Evolutionary conservation across 108 stramenopile genomes (phyloP).

Genomic region (Conticribra guillardii): DNA sequence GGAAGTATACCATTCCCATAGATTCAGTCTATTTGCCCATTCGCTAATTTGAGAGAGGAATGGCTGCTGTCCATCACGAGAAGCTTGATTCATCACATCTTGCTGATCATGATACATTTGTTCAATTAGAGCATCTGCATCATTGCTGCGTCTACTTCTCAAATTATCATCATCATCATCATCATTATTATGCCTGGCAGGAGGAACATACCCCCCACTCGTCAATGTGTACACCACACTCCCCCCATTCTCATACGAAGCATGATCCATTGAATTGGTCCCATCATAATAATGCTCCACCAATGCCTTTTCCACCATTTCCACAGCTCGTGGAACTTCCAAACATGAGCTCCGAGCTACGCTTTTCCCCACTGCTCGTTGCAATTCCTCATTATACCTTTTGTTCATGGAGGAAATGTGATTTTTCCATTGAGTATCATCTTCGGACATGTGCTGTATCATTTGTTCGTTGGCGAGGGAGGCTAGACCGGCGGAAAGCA

Average conservation of each 20-base stretch:
- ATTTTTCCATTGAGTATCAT: neutral
- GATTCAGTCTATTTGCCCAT: conserved; percentile 4
- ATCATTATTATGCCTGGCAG: conserved; percentile 10
- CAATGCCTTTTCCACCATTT: conserved; percentile 21
- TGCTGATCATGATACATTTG: conserved; percentile 25
- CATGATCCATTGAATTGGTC: conserved; percentile 11
- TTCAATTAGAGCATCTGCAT: conserved; percentile 7
- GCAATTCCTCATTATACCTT: neutral
- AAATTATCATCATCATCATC: neutral
- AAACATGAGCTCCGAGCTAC: conserved; percentile 1
- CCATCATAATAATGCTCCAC: conserved; percentile 2
- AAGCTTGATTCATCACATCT: neutral
- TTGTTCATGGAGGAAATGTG: neutral
- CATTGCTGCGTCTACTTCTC: no score
- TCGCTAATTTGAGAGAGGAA: neutral
- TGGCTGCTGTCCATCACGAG: neutral
- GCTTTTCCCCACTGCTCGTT: neutral
- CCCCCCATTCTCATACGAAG: conserved; percentile 24
- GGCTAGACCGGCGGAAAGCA: neutral
- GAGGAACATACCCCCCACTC: conserved; percentile 16
- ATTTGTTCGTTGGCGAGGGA: neutral
- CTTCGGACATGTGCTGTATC: neutral
- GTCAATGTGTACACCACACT: conserved; percentile 22
- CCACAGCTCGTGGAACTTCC: conserved; percentile 9
- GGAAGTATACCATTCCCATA: conserved; percentile 21